Evolutionary conservation across 805 yeast species (phyloP).

Genomic region (Schizosaccharomyces japonicus): DNA sequence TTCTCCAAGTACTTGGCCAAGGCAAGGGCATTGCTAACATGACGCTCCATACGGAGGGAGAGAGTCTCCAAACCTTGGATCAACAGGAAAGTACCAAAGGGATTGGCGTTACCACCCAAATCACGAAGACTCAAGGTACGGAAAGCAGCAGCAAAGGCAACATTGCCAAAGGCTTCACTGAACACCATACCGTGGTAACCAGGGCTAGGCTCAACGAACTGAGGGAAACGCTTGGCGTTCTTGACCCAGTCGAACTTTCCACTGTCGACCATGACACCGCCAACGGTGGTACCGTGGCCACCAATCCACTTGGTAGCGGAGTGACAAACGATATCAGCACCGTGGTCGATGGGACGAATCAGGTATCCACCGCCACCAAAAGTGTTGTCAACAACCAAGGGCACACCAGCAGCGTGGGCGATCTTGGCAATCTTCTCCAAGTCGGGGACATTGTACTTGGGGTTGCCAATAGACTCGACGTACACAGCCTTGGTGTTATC

Average conservation of each 20-base stretch:
- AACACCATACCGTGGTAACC: conserved; percentile 78
- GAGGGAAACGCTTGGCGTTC: conserved; percentile 73
- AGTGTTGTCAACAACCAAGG: conserved; percentile 84
- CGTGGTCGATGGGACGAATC: conserved; percentile 61
- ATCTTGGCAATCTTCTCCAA: conserved; percentile 49
- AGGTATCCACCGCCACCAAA: conserved; percentile 91
- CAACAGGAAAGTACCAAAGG: conserved; percentile 67
- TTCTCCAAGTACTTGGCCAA: conserved; percentile 61
- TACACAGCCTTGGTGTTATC: conserved; percentile 73
- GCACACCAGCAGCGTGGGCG: conserved; percentile 71
- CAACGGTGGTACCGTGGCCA: conserved; percentile 89
- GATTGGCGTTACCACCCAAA: conserved; percentile 70
- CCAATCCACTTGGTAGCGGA: conserved; percentile 96
- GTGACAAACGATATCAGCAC: conserved; percentile 79
- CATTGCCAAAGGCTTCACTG: conserved; percentile 56
- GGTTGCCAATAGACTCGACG: conserved; percentile 79
- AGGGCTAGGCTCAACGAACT: conserved; percentile 70
- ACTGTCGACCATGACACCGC: conserved; percentile 70
- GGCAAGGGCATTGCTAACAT: conserved; percentile 55
- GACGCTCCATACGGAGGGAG: conserved; percentile 83
- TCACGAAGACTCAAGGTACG: conserved; percentile 77
- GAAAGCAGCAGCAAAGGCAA: conserved; percentile 53
- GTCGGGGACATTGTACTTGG: conserved; percentile 78
- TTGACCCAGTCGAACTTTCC: conserved; percentile 84
- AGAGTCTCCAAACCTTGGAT: conserved; percentile 86